These are phyloP conservation scores for Sporothrix schenckii DNA, from an alignment of 2,329 filamentous ascomycete genomes.

Conservation along the genomic window DNA sequence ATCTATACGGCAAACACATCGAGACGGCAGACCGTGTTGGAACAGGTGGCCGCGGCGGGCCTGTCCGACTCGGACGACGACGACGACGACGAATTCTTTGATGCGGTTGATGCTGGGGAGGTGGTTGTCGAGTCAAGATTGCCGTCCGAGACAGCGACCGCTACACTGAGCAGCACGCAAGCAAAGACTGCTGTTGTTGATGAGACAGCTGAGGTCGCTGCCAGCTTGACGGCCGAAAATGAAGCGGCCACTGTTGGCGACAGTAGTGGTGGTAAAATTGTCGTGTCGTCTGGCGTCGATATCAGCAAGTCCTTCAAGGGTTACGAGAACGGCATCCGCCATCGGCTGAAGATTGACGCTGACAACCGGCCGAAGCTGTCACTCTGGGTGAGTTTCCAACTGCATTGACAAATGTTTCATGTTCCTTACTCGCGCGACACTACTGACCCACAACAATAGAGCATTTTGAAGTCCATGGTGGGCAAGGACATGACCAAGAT, in stretches of 20 bases:
- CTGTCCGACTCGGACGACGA: constrained; percentile 81
- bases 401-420: not conserved
- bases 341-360: constrained; percentile 81
- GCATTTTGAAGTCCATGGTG: constrained; percentile 98
- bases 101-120: constrained; percentile 91
- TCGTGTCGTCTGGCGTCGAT: constrained; percentile 57
- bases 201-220: constrained; percentile 46
- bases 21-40: constrained; percentile 67
- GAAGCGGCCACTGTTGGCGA: not conserved
- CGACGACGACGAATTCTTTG: constrained; percentile 93
- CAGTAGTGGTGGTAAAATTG: constrained; percentile 41
- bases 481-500: constrained; percentile 99
- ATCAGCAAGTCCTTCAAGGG: constrained; percentile 80
- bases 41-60: constrained; percentile 64
- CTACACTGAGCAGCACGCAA: constrained; percentile 2
- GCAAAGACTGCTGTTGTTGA: constrained; percentile 32
- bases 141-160: constrained; percentile 50
- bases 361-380: constrained; percentile 93
- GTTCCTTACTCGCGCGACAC: not conserved
- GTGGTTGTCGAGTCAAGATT: constrained; percentile 73
- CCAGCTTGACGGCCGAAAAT: not conserved
- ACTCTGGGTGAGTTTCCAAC: constrained; percentile 74
- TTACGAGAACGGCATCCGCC: constrained; percentile 85
- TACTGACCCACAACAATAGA: constrained; percentile 53
- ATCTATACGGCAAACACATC: constrained; percentile 43